These are phyloP conservation scores for Oemleria cerasiformis DNA, from an alignment of 306 rosid genomes.

Conservation along the genomic window DNA sequence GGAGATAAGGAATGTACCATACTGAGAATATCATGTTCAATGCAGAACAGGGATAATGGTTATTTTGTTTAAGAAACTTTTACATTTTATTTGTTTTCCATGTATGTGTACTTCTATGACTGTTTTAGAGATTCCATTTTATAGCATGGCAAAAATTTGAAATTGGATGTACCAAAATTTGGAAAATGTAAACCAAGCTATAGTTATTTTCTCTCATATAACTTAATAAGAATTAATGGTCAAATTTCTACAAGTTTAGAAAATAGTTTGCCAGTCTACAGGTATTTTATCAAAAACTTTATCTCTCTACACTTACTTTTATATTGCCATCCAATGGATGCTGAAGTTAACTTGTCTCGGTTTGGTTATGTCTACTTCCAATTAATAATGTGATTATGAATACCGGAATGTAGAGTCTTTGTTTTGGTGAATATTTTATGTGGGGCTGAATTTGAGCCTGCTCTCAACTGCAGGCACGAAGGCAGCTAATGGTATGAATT, in stretches of 20 bases:
- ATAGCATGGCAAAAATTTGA: not conserved
- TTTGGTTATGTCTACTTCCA: not conserved
- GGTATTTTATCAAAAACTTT: not conserved
- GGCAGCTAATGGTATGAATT: constrained; percentile 34
- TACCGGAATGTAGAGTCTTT: constrained; percentile 4
- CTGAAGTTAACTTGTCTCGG: not conserved
- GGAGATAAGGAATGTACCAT: not conserved
- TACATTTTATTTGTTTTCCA: not conserved
- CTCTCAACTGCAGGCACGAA: constrained; percentile 42
- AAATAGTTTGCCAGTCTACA: not conserved
- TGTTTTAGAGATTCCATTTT: not conserved
- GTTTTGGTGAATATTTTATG: not conserved
- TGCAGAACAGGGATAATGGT: not conserved
- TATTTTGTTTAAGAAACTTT: not conserved
- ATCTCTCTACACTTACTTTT: not conserved
- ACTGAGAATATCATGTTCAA: not conserved
- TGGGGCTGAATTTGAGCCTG: constrained; percentile 23
- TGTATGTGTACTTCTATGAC: not conserved
- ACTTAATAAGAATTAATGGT: not conserved
- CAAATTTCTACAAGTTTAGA: not conserved
- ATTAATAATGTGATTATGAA: constrained; percentile 1
- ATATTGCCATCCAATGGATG: not conserved
- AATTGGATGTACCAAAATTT: not conserved
- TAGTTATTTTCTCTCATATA: not conserved
- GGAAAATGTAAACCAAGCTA: not conserved